phyloP scores from a whole-genome alignment of 768 basidiomycete genomes.

The Boletus rubescentipes region DNA sequence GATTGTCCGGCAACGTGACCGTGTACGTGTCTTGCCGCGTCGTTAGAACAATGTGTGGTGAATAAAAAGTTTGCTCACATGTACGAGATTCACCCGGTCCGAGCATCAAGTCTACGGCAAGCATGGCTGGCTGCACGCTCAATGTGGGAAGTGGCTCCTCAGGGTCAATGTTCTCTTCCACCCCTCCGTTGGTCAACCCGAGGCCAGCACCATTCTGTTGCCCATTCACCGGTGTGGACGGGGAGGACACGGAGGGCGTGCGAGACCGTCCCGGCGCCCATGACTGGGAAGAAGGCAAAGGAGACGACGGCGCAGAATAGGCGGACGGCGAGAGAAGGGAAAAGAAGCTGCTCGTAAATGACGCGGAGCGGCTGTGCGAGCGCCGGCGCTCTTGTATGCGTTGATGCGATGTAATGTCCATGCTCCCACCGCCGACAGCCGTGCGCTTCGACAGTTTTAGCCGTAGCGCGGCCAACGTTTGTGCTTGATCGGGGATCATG shows the following conservation, averaged over 20 bases:
- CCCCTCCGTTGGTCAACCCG: slow-evolving; percentile 27
- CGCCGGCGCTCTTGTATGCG: slow-evolving; percentile 26
- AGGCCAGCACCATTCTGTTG: slow-evolving; percentile 31
- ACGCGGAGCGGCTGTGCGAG: slow-evolving; percentile 50
- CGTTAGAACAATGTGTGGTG: background rate
- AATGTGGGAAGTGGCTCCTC: slow-evolving; percentile 79
- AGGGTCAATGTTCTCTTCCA: slow-evolving; percentile 52
- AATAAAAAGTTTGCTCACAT: slow-evolving; percentile 45
- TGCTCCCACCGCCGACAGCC: slow-evolving; percentile 63
- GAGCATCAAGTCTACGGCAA: slow-evolving; percentile 84
- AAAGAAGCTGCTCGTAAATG: slow-evolving; percentile 49
- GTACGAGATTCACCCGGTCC: slow-evolving; percentile 81
- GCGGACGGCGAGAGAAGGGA: slow-evolving; percentile 47
- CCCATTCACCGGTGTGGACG: slow-evolving; percentile 2
- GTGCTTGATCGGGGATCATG: slow-evolving; percentile 45
- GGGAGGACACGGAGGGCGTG: slow-evolving; percentile 26
- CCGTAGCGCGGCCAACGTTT: slow-evolving; percentile 47
- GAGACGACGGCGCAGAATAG: slow-evolving; percentile 23
- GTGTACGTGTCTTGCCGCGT: slow-evolving; percentile 72
- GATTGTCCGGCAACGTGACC: slow-evolving; percentile 66
- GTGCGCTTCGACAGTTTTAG: slow-evolving; percentile 46
- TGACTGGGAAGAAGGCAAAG: slow-evolving; percentile 25
- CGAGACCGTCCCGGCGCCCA: slow-evolving; percentile 21
- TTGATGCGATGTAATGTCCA: slow-evolving; percentile 62
- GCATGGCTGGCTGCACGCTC: slow-evolving; percentile 80